Conservation (phyloP, 2,329 filamentous ascomycete genomes). For the Claviceps quebecensis region DNA sequence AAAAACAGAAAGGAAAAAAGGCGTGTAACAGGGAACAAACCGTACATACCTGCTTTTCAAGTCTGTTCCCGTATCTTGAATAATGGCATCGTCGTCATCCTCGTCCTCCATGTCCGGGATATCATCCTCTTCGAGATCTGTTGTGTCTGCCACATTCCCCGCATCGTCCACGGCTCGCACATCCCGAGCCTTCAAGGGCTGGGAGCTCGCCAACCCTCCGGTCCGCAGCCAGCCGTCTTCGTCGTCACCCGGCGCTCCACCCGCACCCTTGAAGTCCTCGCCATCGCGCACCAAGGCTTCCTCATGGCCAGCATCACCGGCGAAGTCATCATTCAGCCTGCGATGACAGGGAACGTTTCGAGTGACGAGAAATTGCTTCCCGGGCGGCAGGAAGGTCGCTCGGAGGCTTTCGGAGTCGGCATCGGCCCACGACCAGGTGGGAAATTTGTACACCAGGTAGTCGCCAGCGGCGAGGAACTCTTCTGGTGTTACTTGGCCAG, state of each 20-base stretch:
- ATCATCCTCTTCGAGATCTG: constrained; percentile 59
- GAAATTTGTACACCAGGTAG: constrained; percentile 98
- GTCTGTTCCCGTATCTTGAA: constrained; percentile 51
- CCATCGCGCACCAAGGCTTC: constrained; percentile 76
- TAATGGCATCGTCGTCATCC: constrained; percentile 93
- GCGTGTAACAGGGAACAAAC: neutral
- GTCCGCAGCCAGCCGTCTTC: constrained; percentile 90
- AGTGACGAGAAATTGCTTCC: constrained; percentile 92
- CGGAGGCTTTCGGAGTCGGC: constrained; percentile 70
- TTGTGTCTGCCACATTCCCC: constrained; percentile 67
- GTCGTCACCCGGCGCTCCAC: constrained; percentile 36
- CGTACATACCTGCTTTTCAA: constrained; percentile 30
- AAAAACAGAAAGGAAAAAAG: neutral
- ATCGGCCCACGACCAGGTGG: constrained; percentile 92
- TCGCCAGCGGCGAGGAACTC: constrained; percentile 94
- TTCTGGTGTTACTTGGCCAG: constrained; percentile 91
- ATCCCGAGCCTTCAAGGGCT: constrained; percentile 64
- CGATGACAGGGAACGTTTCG: constrained; percentile 89
- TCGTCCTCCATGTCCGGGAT: constrained; percentile 99
- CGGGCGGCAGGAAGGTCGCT: constrained; percentile 65
- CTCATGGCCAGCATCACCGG: constrained; percentile 72
- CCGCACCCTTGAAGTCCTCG: constrained; percentile 40
- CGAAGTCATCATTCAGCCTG: constrained; percentile 84
- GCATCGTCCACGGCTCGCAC: constrained; percentile 81
- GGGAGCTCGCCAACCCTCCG: constrained; percentile 60